These are phyloP conservation scores for Zasmidium cellare DNA, from an alignment of 2,329 filamentous ascomycete genomes.

Conservation along the genomic window DNA sequence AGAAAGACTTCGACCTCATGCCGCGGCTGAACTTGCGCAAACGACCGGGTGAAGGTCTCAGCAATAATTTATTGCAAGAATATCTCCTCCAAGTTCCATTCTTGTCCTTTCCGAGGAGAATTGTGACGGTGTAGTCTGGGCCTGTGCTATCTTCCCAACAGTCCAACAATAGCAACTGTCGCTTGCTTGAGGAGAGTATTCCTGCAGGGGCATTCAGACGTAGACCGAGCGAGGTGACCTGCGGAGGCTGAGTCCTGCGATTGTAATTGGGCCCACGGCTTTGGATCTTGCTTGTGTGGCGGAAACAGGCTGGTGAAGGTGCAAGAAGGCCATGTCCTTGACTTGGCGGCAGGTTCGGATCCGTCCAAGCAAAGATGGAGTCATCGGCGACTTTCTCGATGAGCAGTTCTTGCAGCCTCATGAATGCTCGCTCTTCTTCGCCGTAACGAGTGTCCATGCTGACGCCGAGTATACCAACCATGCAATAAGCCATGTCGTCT, in stretches of 20 bases:
- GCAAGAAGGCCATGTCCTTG: neutral
- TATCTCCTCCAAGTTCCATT: neutral
- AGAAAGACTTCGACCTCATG: neutral
- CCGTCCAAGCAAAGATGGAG: neutral
- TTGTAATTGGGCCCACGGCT: neutral
- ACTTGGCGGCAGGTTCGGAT: neutral
- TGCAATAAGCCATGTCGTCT: slow-evolving; percentile 49
- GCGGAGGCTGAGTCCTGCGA: neutral
- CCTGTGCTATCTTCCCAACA: neutral
- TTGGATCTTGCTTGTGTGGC: neutral
- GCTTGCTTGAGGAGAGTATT: neutral
- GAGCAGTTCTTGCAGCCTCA: slow-evolving; percentile 8
- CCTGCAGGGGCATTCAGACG: neutral
- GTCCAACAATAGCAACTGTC: neutral
- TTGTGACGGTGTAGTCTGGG: neutral
- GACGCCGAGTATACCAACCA: slow-evolving; percentile 48
- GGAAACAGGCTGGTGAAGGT: neutral
- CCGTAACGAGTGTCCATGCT: slow-evolving; percentile 35
- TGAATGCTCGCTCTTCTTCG: slow-evolving; percentile 14
- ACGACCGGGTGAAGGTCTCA: neutral
- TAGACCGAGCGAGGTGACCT: neutral
- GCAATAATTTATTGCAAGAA: neutral
- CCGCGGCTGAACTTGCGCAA: neutral
- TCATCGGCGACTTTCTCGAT: neutral
- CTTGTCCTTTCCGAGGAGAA: neutral